Percentiles rank a stretch among this genome's conserved stretches.
Conservation (phyloP, 805 yeast species). For the Cyberlindnera euphorbiiphila region DNA sequence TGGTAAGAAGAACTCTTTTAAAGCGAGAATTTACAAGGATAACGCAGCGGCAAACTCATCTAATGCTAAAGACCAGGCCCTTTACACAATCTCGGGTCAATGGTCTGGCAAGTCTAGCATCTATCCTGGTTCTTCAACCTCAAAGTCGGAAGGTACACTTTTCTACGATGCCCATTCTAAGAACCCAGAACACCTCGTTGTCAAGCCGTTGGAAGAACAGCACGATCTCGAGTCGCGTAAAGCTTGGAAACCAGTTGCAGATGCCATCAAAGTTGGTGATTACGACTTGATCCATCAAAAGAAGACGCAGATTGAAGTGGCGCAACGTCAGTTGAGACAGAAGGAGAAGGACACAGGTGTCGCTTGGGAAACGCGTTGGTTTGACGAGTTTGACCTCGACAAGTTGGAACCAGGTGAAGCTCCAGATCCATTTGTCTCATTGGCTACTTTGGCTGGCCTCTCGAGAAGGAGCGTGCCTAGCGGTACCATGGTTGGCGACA, state of each 20-base stretch:
- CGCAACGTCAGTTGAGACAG: constrained; percentile 78
- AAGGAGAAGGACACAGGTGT: constrained; percentile 61
- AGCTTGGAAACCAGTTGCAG: constrained; percentile 90
- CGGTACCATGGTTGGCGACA: constrained; percentile 54
- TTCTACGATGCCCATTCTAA: constrained; percentile 61
- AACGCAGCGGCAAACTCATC: constrained; percentile 38
- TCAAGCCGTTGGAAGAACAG: constrained; percentile 82
- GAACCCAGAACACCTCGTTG: constrained; percentile 53
- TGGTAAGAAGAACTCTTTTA: constrained; percentile 91
- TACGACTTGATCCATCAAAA: constrained; percentile 70
- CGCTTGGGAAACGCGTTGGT: constrained; percentile 83
- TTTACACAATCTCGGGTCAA: constrained; percentile 83
- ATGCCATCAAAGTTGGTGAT: constrained; percentile 73
- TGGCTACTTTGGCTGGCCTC: constrained; percentile 48
- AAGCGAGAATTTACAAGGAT: constrained; percentile 71
- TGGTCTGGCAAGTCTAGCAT: constrained; percentile 82
- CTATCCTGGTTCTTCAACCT: constrained; percentile 48
- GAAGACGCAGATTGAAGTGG: constrained; percentile 76
- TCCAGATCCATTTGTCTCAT: constrained; percentile 37
- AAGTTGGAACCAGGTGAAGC: constrained; percentile 26
- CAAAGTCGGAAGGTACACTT: constrained; percentile 42
- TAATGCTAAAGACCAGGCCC: constrained; percentile 58
- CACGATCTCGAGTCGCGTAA: constrained; percentile 75
- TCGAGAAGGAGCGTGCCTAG: constrained; percentile 65
- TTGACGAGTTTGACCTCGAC: constrained; percentile 46